Conservation (phyloP, 1,284 basidiomycete species). For the Meira nashicola region DNA sequence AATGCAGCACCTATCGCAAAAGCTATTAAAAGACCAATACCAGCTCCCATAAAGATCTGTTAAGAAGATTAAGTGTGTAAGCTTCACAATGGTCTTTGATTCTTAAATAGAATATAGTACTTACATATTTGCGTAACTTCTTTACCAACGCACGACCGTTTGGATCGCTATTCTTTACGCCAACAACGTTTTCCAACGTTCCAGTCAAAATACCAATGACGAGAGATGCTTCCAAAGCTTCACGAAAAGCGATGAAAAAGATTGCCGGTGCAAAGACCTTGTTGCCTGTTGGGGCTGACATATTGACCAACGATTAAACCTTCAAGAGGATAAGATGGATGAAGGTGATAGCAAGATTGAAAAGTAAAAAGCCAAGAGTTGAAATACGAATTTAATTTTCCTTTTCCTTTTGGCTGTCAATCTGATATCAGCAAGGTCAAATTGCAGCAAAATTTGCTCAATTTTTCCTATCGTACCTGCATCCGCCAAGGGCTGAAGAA, state of each 20-base stretch:
- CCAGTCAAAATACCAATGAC: conserved; percentile 48
- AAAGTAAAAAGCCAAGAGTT: neutral
- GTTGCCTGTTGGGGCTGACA: conserved; percentile 28
- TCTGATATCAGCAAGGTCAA: too few relatives aligned
- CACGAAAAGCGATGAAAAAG: conserved; percentile 50
- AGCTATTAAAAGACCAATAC: conserved; percentile 36
- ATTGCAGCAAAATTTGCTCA: too few relatives aligned
- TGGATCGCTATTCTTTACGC: conserved; percentile 14
- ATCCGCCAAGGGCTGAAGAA: too few relatives aligned
- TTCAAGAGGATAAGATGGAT: neutral
- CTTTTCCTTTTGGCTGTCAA: too few relatives aligned
- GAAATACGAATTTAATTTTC: neutral
- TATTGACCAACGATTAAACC: neutral
- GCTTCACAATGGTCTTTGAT: neutral
- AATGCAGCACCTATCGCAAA: conserved; percentile 46
- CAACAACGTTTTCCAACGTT: conserved; percentile 44
- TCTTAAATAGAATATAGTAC: conserved; percentile 12
- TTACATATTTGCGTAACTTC: conserved; percentile 37
- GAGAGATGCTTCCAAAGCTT: conserved; percentile 47
- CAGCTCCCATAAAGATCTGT: conserved; percentile 31
- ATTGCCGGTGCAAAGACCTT: conserved; percentile 48
- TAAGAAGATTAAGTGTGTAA: neutral
- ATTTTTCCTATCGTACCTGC: too few relatives aligned
- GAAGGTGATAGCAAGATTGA: neutral
- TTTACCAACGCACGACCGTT: conserved; percentile 16